These are phyloP conservation scores for Marvania coccoides DNA, from an alignment of 139 green algal genomes.

Conservation along the genomic window DNA sequence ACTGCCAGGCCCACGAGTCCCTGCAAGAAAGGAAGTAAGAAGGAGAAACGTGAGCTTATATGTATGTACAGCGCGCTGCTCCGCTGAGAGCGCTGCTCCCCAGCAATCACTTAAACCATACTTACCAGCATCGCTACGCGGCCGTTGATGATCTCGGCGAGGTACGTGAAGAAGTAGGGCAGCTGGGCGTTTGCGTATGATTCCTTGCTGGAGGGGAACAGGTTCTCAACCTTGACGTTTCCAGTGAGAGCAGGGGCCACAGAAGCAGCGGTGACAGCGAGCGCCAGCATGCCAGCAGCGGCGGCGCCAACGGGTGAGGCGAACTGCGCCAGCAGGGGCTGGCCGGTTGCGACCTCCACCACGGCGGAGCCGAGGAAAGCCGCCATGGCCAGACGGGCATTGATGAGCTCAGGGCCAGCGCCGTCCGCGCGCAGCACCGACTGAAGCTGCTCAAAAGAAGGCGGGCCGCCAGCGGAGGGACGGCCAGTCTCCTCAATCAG, in stretches of 20 bases:
- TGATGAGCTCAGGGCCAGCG: constrained; percentile 71
- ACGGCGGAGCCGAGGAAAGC: constrained; percentile 36
- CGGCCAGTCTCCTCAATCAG: neutral
- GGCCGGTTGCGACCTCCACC: constrained; percentile 8
- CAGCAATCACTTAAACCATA: too few relatives aligned
- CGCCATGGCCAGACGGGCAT: constrained; percentile 73
- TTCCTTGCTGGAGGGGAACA: constrained; percentile 11
- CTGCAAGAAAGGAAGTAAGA: too few relatives aligned
- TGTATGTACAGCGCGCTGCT: too few relatives aligned
- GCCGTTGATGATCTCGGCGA: constrained; percentile 18
- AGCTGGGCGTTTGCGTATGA: constrained; percentile 10
- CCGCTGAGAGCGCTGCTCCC: too few relatives aligned
- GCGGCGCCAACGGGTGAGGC: neutral
- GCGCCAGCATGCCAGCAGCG: neutral
- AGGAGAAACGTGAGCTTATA: too few relatives aligned
- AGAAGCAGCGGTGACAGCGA: neutral
- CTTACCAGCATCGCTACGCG: constrained; percentile 17
- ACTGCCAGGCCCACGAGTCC: constrained; percentile 3
- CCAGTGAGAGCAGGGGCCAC: constrained; percentile 11
- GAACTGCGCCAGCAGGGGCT: neutral
- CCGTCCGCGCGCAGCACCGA: neutral
- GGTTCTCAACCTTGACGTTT: neutral
- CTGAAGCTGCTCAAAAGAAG: constrained; percentile 16
- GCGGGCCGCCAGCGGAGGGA: neutral
- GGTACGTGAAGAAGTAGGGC: constrained; percentile 9